A percentile compares a stretch with the other conserved stretches of the same genome.
Evolutionary conservation across 345 rosid species (phyloP).

Genomic region (Populus simonii): DNA sequence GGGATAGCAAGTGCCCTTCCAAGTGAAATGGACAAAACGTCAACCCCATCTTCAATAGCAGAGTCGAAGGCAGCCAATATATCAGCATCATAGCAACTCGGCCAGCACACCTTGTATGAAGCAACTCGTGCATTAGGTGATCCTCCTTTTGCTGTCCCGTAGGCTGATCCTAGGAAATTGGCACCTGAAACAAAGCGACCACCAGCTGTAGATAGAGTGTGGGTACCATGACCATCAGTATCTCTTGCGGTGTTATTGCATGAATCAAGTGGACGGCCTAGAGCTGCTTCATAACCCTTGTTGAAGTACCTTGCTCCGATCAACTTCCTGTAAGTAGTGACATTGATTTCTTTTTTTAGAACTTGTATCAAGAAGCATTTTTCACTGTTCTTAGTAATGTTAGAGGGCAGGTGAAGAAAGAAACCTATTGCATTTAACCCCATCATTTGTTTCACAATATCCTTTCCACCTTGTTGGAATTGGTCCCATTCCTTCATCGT

Average conservation of each 20-base stretch:
- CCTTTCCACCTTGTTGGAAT: constrained; percentile 32
- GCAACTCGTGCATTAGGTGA: constrained; percentile 15
- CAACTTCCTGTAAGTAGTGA: background rate
- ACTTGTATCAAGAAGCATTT: too few relatives aligned
- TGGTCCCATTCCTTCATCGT: constrained; percentile 17
- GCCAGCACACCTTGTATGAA: constrained; percentile 19
- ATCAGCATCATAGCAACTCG: constrained; percentile 12
- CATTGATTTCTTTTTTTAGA: too few relatives aligned
- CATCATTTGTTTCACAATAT: constrained; percentile 2
- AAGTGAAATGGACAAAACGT: constrained; percentile 17
- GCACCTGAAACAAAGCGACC: constrained; percentile 19
- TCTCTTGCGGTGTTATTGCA: constrained; percentile 3
- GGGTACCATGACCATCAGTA: constrained; percentile 22
- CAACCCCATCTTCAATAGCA: constrained; percentile 22
- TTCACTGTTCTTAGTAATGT: too few relatives aligned
- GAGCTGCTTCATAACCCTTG: constrained; percentile 7
- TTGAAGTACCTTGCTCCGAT: constrained; percentile 26
- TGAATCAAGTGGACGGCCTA: background rate
- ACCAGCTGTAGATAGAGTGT: constrained; percentile 20
- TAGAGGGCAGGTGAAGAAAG: background rate
- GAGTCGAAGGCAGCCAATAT: constrained; percentile 18
- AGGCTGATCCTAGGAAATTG: constrained; percentile 1
- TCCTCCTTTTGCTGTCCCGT: constrained; percentile 22
- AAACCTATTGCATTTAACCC: constrained; percentile 20
- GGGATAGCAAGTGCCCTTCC: background rate